Base-by-base conservation (phyloP, 768 basidiomycete species). In the Strobilomyces echinocephalus region DNA sequence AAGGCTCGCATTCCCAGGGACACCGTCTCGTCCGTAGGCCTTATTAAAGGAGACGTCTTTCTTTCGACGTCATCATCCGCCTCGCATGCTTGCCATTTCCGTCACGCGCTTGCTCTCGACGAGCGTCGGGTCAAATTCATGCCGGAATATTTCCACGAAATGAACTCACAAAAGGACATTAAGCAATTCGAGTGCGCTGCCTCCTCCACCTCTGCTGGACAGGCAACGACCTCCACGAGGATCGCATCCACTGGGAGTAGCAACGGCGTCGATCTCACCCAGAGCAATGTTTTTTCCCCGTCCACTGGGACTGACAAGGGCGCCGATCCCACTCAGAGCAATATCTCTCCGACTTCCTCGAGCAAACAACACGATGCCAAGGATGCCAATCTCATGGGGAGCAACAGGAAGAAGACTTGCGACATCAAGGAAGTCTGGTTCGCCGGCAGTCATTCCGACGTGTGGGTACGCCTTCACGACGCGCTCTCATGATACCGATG, bases 391-490 rank as follows among this genome's bases (percentile, higher is more conserved):
- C 2, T 7, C 31, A 52, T 52, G n/a, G 44, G 31, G 31, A 34
- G 1, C 4, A 36, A 18, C 15, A 38, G 31, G 31, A 38, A 31
- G 30, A 26, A 40, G 3, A 20, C 30, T 30, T 30, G 54, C 15
- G 63, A 67, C 2, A 53, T 84, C n/a, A 73, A 79, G 50, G 84
- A 87, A 60, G 85, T 87, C 2, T 87, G 85, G 84, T 86, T 87
- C 62, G 70, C 82, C 1, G 83, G 75, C 1, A 64, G 69, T 31
- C 76, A 75, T 35, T 64, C 64, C 18, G 74, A 75, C 58, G 62
- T 54, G 74, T 72, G 24, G 14, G 60, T 50, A 14, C 12, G 12
- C 20, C 10, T 39, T 3, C 1, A 21, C 34, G 20, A 1, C 8
- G 0, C 2, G 1, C 2, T 21, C 14, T 11, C 9, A 2, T 26